These are phyloP conservation scores for Phaeophleospora eucalypticola DNA, from an alignment of 2,329 filamentous ascomycete species.

Conservation along the genomic window DNA sequence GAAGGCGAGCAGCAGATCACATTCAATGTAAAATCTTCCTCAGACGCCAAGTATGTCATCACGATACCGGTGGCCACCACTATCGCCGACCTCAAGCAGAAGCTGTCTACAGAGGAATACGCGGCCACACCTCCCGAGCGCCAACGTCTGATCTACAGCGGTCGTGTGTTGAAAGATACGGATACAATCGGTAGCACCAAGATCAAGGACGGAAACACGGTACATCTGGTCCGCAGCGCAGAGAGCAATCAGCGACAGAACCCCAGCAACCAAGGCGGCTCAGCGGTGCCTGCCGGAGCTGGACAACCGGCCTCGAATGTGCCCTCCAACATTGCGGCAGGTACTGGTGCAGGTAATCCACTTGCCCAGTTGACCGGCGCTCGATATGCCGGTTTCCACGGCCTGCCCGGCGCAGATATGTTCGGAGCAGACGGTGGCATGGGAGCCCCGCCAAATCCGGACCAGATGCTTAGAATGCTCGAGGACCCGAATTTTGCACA, in stretches of 20 bases:
- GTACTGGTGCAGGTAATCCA: slow-evolving; percentile 76
- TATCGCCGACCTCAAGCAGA: slow-evolving; percentile 82
- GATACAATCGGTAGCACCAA: slow-evolving; percentile 83
- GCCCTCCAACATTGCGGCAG: slow-evolving; percentile 74
- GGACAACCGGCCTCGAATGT: slow-evolving; percentile 57
- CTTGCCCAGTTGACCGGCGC: slow-evolving; percentile 88
- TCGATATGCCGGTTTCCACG: slow-evolving; percentile 86
- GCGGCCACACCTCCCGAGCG: slow-evolving; percentile 83
- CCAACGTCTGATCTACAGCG: slow-evolving; percentile 95
- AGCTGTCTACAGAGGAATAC: slow-evolving; percentile 74
- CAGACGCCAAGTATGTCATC: slow-evolving; percentile 76
- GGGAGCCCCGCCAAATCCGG: slow-evolving; percentile 78
- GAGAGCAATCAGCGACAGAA: slow-evolving; percentile 72
- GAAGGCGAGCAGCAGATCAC: slow-evolving; percentile 71
- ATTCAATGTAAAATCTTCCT: slow-evolving; percentile 98
- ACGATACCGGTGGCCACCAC: slow-evolving; percentile 73
- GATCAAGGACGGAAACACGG: slow-evolving; percentile 91
- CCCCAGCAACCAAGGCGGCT: slow-evolving; percentile 47
- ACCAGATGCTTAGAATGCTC: slow-evolving; percentile 78
- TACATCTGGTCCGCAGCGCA: slow-evolving; percentile 95
- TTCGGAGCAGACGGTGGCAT: slow-evolving; percentile 96
- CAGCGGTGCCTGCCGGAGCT: slow-evolving; percentile 36
- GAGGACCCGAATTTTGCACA: slow-evolving; percentile 82
- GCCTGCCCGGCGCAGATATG: slow-evolving; percentile 78
- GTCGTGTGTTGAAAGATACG: slow-evolving; percentile 91